Evolutionary conservation across 2,329 filamentous ascomycete species (phyloP), one percentile per base, ranked within the genome.

Genomic region (Phoma sp.): DNA sequence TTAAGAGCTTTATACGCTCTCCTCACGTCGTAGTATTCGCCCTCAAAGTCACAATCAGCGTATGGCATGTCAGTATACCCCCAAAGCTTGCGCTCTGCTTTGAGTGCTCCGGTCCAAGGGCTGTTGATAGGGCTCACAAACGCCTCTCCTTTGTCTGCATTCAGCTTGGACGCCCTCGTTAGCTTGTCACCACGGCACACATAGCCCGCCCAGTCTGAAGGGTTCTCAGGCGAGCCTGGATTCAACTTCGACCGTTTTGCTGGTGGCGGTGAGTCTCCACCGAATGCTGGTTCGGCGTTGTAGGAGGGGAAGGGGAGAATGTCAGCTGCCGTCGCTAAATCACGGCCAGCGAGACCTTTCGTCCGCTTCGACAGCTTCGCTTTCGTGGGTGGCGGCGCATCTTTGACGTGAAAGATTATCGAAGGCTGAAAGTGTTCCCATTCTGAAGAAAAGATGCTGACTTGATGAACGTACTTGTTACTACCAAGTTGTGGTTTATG

Each of bases 141-240:
- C 9, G n/a, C 13, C 7, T 31, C 32, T 37, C 51, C 51, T 15
- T 60, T 52, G 6, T 29, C 24, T 37, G 56, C 50, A 21, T 40
- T 19, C 21, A 55, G 35, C 5, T 47, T 50, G 24, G 46, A 60
- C 5, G 60, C 57, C 9, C 7, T 24, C 13, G 51, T 47, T 10
- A 62, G 60, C 13, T 38, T 39, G 9, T 37, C 40, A 22, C 57
- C 57, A 1, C 57, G 51, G 29, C 60, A 62, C 3, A 53, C 38
- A 10, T 32, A n/a, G 19, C n/a, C 21, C 12, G 47, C 43, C 43
- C 43, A 53, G 12, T 36, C 50, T 13, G 22, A 15, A 17, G 38
- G n/a, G 10, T 24, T 19, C 21, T 22, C 36, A 22, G 50, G 43
- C 7, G 43, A 52, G 8, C 27, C 12, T n/a, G 36, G 29, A 8